phyloP scores from a whole-genome alignment of 2,329 filamentous ascomycete species.

The Lasiodiplodia hormozganensis region DNA sequence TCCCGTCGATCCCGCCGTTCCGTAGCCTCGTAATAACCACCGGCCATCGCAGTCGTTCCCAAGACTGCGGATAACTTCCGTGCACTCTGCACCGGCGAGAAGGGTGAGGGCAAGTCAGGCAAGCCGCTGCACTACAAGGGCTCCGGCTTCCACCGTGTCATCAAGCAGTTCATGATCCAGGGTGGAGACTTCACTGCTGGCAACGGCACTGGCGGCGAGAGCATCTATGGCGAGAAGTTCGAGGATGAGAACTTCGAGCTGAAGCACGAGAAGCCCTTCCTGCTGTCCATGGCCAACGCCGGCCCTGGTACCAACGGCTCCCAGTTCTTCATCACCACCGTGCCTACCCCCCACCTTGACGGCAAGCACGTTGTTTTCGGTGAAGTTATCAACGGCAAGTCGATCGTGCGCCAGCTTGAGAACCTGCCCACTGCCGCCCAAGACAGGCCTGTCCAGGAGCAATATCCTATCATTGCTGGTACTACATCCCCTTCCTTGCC shows the following conservation, averaged over 20 bases:
- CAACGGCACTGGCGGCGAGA: conserved; percentile 95
- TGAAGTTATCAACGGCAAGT: conserved; percentile 91
- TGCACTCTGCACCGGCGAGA: conserved; percentile 91
- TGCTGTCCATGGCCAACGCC: conserved; percentile 97
- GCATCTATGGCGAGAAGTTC: conserved; percentile 97
- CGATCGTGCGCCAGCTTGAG: conserved; percentile 87
- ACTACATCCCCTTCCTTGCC: conserved; percentile 29
- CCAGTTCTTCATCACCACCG: conserved; percentile 98
- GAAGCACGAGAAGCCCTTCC: conserved; percentile 91
- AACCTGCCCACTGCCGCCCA: conserved; percentile 74
- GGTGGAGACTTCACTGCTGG: conserved; percentile 95
- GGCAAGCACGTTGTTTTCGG: conserved; percentile 98
- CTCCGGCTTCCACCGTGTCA: conserved; percentile 91
- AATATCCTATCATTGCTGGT: conserved; percentile 67
- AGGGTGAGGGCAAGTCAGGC: conserved; percentile 80
- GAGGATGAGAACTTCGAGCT: conserved; percentile 93
- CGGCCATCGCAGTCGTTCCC: conserved; percentile 70
- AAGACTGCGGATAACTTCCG: conserved; percentile 98
- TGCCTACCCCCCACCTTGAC: conserved; percentile 92
- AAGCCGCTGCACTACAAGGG: conserved; percentile 93
- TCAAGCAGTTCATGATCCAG: conserved; percentile 99
- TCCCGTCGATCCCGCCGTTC: conserved; percentile 24
- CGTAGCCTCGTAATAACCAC: conserved; percentile 14
- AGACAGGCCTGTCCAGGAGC: conserved; percentile 78
- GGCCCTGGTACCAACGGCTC: conserved; percentile 95